A percentile compares a stretch with the other conserved stretches of the same genome.
Conservation (phyloP, 2,329 filamentous ascomycete species). For the Fusarium goolgardi region DNA sequence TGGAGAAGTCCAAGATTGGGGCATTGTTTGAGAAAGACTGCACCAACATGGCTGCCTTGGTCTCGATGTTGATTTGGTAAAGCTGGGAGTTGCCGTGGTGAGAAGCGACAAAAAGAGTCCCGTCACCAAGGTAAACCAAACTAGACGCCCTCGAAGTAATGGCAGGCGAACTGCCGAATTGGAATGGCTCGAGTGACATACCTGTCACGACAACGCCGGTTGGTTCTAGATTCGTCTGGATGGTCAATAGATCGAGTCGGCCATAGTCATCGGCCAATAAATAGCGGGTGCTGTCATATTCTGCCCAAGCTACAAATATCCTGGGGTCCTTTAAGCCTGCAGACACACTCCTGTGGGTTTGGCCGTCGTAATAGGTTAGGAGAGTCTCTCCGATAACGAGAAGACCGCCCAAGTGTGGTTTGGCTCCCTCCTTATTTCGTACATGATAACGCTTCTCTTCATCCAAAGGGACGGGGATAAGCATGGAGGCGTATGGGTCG, state of each 20-base stretch:
- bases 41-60: conserved; percentile 68
- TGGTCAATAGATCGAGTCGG: conserved; percentile 82
- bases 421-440: conserved; percentile 63
- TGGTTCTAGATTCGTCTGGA: conserved; percentile 74
- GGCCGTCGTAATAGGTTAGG: conserved; percentile 86
- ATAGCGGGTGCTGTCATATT: conserved; percentile 83
- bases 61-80: conserved; percentile 65
- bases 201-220: conserved; percentile 74
- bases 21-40: conserved; percentile 82
- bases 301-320: conserved; percentile 92
- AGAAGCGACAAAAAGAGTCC: conserved; percentile 86
- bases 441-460: conserved; percentile 71
- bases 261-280: conserved; percentile 95
- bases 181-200: conserved; percentile 71
- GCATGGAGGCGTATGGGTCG: conserved; percentile 67
- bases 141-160: conserved; percentile 79
- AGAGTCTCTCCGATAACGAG: conserved; percentile 83
- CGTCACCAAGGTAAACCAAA: conserved; percentile 80
- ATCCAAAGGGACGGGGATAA: conserved; percentile 71
- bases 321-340: conserved; percentile 77
- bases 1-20: conserved; percentile 90
- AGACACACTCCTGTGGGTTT: conserved; percentile 74
- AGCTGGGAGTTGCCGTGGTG: conserved; percentile 94
- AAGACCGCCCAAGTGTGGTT: conserved; percentile 74
- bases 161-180: conserved; percentile 44